These are phyloP conservation scores for Fusarium graminum DNA, from an alignment of 2,329 filamentous ascomycete genomes.

Conservation along the genomic window DNA sequence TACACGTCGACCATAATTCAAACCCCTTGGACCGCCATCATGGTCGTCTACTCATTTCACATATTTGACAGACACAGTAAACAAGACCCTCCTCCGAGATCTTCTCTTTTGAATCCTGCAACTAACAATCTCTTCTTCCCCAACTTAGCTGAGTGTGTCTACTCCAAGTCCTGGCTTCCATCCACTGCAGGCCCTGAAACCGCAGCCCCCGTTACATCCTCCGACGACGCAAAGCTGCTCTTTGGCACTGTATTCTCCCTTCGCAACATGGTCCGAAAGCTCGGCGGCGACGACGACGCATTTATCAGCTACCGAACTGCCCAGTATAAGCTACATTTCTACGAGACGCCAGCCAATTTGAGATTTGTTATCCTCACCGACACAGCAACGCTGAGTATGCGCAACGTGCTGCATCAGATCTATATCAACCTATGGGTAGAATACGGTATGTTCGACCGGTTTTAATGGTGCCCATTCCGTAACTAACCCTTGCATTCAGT, in stretches of 20 bases:
- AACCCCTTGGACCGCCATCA: conserved; percentile 58
- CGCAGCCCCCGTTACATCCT: conserved; percentile 53
- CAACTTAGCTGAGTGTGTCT: conserved; percentile 92
- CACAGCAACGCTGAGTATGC: conserved; percentile 87
- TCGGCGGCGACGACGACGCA: conserved; percentile 92
- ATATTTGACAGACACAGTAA: conserved; percentile 98
- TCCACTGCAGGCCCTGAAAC: conserved; percentile 52
- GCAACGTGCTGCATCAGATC: conserved; percentile 95
- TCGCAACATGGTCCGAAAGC: conserved; percentile 95
- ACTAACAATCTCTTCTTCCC: conserved; percentile 32
- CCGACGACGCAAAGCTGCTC: conserved; percentile 94
- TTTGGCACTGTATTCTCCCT: conserved; percentile 97
- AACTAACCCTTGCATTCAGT: conserved; percentile 58
- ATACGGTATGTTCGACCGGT: conserved; percentile 74
- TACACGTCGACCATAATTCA: conserved; percentile 2
- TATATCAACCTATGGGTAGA: conserved; percentile 99
- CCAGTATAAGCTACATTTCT: conserved; percentile 98
- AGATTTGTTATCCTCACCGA: conserved; percentile 98
- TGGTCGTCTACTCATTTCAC: conserved; percentile 98
- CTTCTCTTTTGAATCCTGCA: not conserved
- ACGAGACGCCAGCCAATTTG: conserved; percentile 95
- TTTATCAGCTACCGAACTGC: conserved; percentile 94
- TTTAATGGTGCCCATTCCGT: not conserved
- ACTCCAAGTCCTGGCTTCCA: conserved; percentile 86
- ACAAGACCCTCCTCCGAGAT: conserved; percentile 53